phyloP scores from a whole-genome alignment of 2,329 filamentous ascomycete genomes.

The Cordyceps pruinosa region DNA sequence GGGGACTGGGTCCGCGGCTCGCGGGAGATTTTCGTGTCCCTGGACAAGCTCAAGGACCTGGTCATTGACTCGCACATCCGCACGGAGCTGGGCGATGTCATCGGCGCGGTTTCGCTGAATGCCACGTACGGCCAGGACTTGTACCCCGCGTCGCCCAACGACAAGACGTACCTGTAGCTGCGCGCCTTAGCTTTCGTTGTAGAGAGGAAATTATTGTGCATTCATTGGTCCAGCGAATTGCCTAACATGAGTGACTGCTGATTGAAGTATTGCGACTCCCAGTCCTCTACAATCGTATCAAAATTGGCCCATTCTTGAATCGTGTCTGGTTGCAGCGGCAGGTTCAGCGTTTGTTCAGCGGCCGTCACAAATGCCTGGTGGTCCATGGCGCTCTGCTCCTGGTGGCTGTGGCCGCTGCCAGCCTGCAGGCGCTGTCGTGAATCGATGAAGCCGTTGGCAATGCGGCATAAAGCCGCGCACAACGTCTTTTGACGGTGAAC shows the following conservation, averaged over 20 bases:
- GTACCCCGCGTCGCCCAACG: slow-evolving; percentile 35
- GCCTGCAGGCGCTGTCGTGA: neutral
- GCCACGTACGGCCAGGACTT: slow-evolving; percentile 45
- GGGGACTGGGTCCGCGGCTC: slow-evolving; percentile 51
- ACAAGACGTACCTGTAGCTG: slow-evolving; percentile 18
- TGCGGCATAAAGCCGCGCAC: slow-evolving; percentile 6
- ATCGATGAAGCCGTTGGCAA: slow-evolving; percentile 4
- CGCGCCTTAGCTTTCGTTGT: neutral
- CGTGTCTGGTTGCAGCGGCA: slow-evolving; percentile 5
- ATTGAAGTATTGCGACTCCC: slow-evolving; percentile 10
- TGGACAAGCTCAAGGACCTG: slow-evolving; percentile 33
- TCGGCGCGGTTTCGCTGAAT: slow-evolving; percentile 45
- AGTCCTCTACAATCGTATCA: slow-evolving; percentile 11
- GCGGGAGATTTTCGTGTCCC: slow-evolving; percentile 23
- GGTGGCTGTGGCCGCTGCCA: neutral
- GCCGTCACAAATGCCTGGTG: neutral
- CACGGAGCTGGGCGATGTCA: slow-evolving; percentile 43
- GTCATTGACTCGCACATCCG: slow-evolving; percentile 50
- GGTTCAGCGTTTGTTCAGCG: slow-evolving; percentile 1
- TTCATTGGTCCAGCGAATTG: slow-evolving; percentile 1
- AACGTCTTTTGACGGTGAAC: slow-evolving; percentile 6
- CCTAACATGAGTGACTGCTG: slow-evolving; percentile 10
- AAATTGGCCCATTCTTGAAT: slow-evolving; percentile 7
- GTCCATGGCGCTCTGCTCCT: neutral
- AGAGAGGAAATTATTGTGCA: neutral